Conservation (phyloP, 495 filamentous ascomycete species). For the Niebla homalea region DNA sequence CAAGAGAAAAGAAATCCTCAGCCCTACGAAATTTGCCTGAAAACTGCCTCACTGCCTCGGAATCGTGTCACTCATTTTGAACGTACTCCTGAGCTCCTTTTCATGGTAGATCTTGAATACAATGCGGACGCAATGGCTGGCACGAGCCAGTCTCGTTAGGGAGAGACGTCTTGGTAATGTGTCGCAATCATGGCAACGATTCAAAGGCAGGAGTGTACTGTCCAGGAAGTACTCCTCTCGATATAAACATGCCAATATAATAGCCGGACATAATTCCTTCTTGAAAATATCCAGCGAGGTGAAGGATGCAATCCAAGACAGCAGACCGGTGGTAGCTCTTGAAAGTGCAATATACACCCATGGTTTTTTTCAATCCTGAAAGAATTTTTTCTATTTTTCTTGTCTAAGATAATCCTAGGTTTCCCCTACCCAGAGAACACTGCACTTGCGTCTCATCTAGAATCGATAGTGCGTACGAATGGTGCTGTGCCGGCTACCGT, state of each 20-base stretch:
- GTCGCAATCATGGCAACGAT: too few relatives aligned
- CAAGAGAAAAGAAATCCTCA: conserved; percentile 1
- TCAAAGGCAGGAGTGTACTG: too few relatives aligned
- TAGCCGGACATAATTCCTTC: conserved; percentile 32
- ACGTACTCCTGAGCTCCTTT: too few relatives aligned
- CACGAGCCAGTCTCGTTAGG: too few relatives aligned
- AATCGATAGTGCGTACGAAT: conserved; percentile 60
- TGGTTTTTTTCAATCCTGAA: conserved; percentile 33
- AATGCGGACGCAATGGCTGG: too few relatives aligned
- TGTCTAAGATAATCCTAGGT: conserved; percentile 33
- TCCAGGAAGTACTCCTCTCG: too few relatives aligned
- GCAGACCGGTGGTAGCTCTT: conserved; percentile 75
- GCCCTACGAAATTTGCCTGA: neutral
- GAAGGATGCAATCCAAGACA: conserved; percentile 52
- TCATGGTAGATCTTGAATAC: too few relatives aligned
- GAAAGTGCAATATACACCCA: conserved; percentile 86
- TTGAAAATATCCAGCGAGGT: conserved; percentile 75
- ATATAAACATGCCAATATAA: too few relatives aligned
- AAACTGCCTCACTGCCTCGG: too few relatives aligned
- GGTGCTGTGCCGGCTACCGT: conserved; percentile 90
- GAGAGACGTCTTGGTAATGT: too few relatives aligned
- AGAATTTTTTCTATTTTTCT: neutral
- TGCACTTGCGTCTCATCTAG: conserved; percentile 53
- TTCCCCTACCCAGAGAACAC: conserved; percentile 75
- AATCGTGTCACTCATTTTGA: too few relatives aligned